Conservation (phyloP, 1,284 basidiomycete species). For the Amylostereum areolatum region DNA sequence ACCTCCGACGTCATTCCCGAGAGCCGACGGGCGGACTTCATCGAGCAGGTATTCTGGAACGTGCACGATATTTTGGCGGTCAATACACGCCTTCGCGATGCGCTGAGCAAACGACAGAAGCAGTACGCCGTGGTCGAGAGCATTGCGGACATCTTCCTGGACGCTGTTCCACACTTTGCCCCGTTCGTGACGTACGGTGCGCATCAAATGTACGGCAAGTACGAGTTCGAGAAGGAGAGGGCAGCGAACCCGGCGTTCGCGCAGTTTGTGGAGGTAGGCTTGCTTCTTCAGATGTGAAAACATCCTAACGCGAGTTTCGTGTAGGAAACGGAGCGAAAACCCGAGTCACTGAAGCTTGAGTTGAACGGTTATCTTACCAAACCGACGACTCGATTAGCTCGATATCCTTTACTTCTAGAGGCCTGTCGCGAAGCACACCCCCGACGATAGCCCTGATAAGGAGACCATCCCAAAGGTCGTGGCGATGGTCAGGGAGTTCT, state of each 20-base stretch:
- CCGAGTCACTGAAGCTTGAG: constrained; percentile 95
- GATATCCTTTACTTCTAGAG: constrained; percentile 92
- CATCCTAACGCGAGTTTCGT: constrained; percentile 6
- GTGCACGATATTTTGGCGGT: constrained; percentile 91
- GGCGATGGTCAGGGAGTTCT: constrained; percentile 75
- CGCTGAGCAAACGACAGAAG: constrained; percentile 95
- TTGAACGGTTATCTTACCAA: constrained; percentile 98
- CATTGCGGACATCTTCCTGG: constrained; percentile 90
- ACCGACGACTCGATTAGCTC: constrained; percentile 93
- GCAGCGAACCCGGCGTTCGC: constrained; percentile 90
- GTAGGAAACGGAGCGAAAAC: constrained; percentile 85
- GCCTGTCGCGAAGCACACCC: constrained; percentile 93
- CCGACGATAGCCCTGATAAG: constrained; percentile 90
- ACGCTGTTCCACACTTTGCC: constrained; percentile 82
- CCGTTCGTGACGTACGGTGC: constrained; percentile 96
- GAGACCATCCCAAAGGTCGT: constrained; percentile 75
- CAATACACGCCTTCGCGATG: constrained; percentile 85
- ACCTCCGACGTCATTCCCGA: constrained; percentile 75
- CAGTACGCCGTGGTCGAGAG: constrained; percentile 88
- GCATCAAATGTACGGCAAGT: constrained; percentile 97
- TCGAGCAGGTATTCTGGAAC: constrained; percentile 98
- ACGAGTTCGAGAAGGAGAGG: constrained; percentile 99
- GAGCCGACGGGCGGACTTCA: constrained; percentile 78
- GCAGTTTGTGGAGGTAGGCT: constrained; percentile 86
- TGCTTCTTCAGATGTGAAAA: background rate